A percentile compares a stretch with the other conserved stretches of the same genome.
Conservation (phyloP, 805 yeast species). For the Yamadazyma nakazawae region DNA sequence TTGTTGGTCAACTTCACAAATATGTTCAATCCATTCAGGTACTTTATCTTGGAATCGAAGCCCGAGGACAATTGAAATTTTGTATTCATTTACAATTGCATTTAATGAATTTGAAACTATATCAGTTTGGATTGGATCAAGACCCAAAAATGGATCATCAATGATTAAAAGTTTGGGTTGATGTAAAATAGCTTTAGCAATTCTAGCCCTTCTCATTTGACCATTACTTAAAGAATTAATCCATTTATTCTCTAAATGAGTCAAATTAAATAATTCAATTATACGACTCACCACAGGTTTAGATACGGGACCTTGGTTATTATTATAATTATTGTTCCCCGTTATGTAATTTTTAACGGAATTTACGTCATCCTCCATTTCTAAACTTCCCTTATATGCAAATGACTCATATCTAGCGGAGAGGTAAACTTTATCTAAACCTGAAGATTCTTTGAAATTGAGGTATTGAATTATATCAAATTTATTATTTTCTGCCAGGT, state of each 20-base stretch:
- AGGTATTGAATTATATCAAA: constrained; percentile 31
- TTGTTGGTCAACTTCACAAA: constrained; percentile 56
- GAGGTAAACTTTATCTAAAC: constrained; percentile 57
- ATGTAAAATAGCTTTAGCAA: constrained; percentile 69
- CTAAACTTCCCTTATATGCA: constrained; percentile 60
- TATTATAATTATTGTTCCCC: constrained; percentile 51
- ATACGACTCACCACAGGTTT: constrained; percentile 31
- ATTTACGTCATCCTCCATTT: constrained; percentile 59
- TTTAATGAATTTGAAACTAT: constrained; percentile 55
- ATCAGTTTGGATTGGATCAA: constrained; percentile 71
- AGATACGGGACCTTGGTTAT: constrained; percentile 23
- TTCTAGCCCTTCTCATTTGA: constrained; percentile 84
- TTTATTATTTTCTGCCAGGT: constrained; percentile 25
- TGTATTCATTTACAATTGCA: constrained; percentile 27
- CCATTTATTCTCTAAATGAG: constrained; percentile 65
- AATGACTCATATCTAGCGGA: constrained; percentile 87
- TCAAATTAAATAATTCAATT: constrained; percentile 45
- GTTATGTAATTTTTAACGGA: constrained; percentile 54
- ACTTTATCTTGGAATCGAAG: constrained; percentile 69
- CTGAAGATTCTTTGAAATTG: constrained; percentile 34
- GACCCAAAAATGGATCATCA: constrained; percentile 91
- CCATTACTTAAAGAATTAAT: constrained; percentile 89
- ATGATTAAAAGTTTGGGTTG: constrained; percentile 66
- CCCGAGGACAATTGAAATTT: constrained; percentile 67
- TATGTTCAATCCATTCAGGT: constrained; percentile 78